Base-by-base conservation (phyloP, 768 basidiomycete species). In the Tylopilus sp. region DNA sequence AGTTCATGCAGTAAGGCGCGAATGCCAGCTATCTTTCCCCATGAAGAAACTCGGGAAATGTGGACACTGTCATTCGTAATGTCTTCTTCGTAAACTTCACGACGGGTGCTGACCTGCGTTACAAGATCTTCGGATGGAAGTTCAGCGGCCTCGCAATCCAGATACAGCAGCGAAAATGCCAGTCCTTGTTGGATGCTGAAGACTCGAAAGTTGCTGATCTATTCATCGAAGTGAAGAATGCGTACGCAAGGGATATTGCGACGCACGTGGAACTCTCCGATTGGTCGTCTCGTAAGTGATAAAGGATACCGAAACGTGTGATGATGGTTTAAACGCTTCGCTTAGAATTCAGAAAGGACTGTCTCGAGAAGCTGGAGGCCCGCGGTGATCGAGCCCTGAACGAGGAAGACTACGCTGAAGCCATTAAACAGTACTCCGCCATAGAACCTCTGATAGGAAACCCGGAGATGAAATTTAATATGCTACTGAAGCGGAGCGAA, bases 111-210 rank as follows among this genome's bases (percentile, higher is more conserved):
- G 21, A 61, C 26, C 14, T 29, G 6, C 1, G 11, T 11, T 25
- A 4, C n/a, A 50, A 61, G 60, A 46, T 61, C 12, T 61, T 61
- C 29, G 60, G 60, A 21, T 61, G 60, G 60, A 61, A 61, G 11
- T 61, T 61, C n/a, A 61, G 46, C 46, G 59, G 55, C 14, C 52
- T 61, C 16, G 46, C 43, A 3, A 44, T 61, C 36, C 50, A 54
- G 34, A 54, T 61, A 12, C 60, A 61, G 19, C 55, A 61, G 46
- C 33, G 2, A 31, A 61, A 54, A 38, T 61, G 55, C 26, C 38
- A 57, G 22, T 45, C 29, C 6, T 22, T 61, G 2, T 12, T 61
- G 29, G 19, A 48, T 4, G 19, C 17, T 10, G 60, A 40, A 12
- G 11, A 44, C 2, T 10, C 55, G 14, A 16, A 45, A 13, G 49